Percentiles rank a stretch among this genome's conserved stretches.
Conservation (phyloP, 495 filamentous ascomycete genomes). For the Penicillium diatomitis region DNA sequence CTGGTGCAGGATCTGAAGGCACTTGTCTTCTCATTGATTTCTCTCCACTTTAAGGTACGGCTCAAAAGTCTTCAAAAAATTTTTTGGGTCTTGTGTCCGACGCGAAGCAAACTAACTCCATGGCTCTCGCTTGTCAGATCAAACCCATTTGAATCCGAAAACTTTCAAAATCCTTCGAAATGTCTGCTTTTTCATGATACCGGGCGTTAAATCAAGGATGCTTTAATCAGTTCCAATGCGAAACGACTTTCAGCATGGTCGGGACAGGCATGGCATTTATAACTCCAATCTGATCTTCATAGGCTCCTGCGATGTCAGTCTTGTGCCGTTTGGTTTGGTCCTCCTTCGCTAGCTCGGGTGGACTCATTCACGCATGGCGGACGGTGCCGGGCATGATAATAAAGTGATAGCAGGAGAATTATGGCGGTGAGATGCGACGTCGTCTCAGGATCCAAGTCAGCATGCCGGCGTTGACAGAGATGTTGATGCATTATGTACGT, state of each 20-base stretch:
- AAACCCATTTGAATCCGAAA: conserved; percentile 59
- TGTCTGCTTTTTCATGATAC: conserved; percentile 14
- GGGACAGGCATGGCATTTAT: too few species aligned
- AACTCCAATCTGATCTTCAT: too few species aligned
- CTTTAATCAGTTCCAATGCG: conserved; percentile 1
- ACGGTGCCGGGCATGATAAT: too few species aligned
- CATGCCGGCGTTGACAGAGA: too few species aligned
- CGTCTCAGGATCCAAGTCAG: too few species aligned
- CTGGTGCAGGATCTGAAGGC: conserved; percentile 97
- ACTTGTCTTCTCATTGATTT: conserved; percentile 90
- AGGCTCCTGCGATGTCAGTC: too few species aligned
- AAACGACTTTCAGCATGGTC: background rate
- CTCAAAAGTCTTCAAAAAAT: background rate
- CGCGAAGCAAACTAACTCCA: background rate
- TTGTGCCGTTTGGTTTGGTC: too few species aligned
- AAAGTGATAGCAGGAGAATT: too few species aligned
- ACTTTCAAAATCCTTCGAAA: background rate
- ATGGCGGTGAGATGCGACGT: too few species aligned
- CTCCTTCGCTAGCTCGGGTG: too few species aligned
- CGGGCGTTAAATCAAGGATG: conserved; percentile 17
- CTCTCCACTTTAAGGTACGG: conserved; percentile 88
- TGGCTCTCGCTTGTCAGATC: conserved; percentile 37
- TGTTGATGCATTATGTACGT: too few species aligned
- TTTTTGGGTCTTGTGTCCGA: background rate
- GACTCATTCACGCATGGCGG: too few species aligned